Base-by-base conservation (phyloP, 2,329 filamentous ascomycete species). In the Hypoxylon sp. region DNA sequence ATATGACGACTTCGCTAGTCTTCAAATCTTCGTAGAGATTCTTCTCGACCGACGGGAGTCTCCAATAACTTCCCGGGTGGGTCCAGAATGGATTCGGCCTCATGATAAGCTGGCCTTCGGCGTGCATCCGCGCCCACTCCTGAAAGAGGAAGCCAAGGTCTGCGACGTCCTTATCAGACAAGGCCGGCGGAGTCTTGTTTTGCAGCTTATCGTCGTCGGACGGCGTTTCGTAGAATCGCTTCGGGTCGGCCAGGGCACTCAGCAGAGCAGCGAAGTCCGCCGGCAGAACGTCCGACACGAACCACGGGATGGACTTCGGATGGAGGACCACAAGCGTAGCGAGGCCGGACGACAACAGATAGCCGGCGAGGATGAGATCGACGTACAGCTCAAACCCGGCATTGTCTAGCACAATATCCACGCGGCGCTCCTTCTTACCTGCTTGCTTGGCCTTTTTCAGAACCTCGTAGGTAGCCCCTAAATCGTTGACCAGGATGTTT, bases 341-440 rank as follows among this genome's bases (percentile, higher is more conserved):
- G 4, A 99, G 87, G 0, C 91, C 92, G 0, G 93, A 85, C 0
- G 93, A 89, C 5, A 99, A 84, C 12, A 99, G 84, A 76, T 97
- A 99, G 0, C 94, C 95, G 0, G 93, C 94, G 1, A 99, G 85
- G 61, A 98, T 89, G 8, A 99, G 85, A 75, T 99, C 96, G 70
- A 98, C 96, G 75, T 93, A 99, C 11, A 99, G 86, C 82, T 99
- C 96, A 75, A 99, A 99, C 4, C 96, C 96, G 18, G 96, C 93
- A 73, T 99, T 99, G 78, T 99, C 96, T 4, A 99, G 90, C 1
- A 99, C 91, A 69, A 99, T 95, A 74, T 99, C 96, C 1, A 99
- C 91, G 14, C 93, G 86, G 36, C 93, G 87, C 70, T 93, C 89
- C 65, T 84, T 82, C 74, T 88, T 87, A 26, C 86, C 85, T 30